These are phyloP conservation scores for Hyparrhenia diplandra DNA, from an alignment of 176 grass and related monocot species.

Conservation along the genomic window DNA sequence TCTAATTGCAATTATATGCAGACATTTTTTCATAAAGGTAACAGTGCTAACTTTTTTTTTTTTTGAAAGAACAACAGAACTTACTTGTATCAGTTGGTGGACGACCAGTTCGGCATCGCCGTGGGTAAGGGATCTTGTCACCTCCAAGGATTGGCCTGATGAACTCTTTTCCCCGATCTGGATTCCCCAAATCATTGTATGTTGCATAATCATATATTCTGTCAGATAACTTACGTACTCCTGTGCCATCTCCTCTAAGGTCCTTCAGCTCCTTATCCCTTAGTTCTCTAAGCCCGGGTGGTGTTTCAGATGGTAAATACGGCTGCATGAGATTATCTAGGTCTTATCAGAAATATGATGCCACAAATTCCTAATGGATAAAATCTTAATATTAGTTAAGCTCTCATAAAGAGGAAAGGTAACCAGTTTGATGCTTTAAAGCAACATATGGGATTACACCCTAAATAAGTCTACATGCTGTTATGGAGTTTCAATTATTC, in stretches of 20 bases:
- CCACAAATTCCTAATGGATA: neutral
- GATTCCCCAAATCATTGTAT: slow-evolving; percentile 97
- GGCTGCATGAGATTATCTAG: slow-evolving; percentile 59
- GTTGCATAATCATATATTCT: slow-evolving; percentile 80
- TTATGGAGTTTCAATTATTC: neutral
- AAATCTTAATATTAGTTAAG: neutral
- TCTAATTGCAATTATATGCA: neutral
- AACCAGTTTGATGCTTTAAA: neutral
- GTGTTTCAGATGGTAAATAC: slow-evolving; percentile 85
- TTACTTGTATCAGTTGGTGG: slow-evolving; percentile 86
- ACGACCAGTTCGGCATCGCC: slow-evolving; percentile 83
- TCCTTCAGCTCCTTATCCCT: slow-evolving; percentile 80
- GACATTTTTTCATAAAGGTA: slow-evolving; percentile 8
- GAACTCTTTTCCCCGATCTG: slow-evolving; percentile 64
- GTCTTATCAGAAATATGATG: slow-evolving; percentile 27
- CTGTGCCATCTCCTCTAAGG: slow-evolving; percentile 74
- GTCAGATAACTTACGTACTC: slow-evolving; percentile 72
- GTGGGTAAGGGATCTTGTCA: slow-evolving; percentile 77
- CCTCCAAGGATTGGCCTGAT: slow-evolving; percentile 72
- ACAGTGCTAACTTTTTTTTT: slow-evolving; percentile 60
- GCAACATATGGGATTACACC: neutral
- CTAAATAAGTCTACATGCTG: slow-evolving; percentile 1
- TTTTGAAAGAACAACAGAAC: slow-evolving; percentile 18
- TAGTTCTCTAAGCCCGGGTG: slow-evolving; percentile 62
- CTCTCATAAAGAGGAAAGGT: neutral